Percentiles rank a stretch among this genome's conserved stretches.
Evolutionary conservation across 805 yeast species (phyloP).

Genomic region (Wickerhamomyces chambardii): DNA sequence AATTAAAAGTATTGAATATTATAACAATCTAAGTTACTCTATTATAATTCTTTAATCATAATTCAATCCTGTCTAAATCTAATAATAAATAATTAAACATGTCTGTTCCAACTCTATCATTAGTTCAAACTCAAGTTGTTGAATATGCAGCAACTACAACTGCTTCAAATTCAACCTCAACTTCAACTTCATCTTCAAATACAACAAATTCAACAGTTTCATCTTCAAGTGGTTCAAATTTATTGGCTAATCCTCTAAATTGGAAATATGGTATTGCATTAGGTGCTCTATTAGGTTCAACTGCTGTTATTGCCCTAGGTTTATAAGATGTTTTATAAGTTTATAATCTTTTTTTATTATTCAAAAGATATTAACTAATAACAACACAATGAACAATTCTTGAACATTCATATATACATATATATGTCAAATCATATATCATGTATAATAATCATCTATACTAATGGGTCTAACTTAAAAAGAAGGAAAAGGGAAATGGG

Average conservation of each 20-base stretch:
- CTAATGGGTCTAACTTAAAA: too few relatives aligned
- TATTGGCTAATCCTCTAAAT: slow-evolving; percentile 23
- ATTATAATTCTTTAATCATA: not conserved
- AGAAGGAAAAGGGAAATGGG: too few relatives aligned
- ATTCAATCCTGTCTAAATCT: not conserved
- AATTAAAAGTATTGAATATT: too few relatives aligned
- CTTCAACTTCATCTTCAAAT: slow-evolving; percentile 3
- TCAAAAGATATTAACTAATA: too few relatives aligned
- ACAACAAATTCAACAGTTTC: slow-evolving; percentile 7
- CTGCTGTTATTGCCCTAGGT: slow-evolving; percentile 20
- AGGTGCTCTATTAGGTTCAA: slow-evolving; percentile 21
- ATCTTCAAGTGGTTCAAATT: slow-evolving; percentile 16
- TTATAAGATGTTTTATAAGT: slow-evolving; percentile 1
- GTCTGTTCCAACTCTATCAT: slow-evolving; percentile 13
- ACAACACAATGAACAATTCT: too few relatives aligned
- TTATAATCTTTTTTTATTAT: too few relatives aligned
- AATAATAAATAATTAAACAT: slow-evolving; percentile 6
- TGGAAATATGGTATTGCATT: slow-evolving; percentile 23
- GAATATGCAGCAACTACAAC: slow-evolving; percentile 2
- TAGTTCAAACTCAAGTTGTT: slow-evolving; percentile 19
- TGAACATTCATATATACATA: too few relatives aligned
- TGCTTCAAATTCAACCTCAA: slow-evolving; percentile 2
- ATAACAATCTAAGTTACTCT: too few relatives aligned
- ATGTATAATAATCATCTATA: too few relatives aligned
- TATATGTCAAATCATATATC: too few relatives aligned